Evolutionary conservation across 345 rosid genomes (phyloP).

Genomic region (Limnanthes douglasii): DNA sequence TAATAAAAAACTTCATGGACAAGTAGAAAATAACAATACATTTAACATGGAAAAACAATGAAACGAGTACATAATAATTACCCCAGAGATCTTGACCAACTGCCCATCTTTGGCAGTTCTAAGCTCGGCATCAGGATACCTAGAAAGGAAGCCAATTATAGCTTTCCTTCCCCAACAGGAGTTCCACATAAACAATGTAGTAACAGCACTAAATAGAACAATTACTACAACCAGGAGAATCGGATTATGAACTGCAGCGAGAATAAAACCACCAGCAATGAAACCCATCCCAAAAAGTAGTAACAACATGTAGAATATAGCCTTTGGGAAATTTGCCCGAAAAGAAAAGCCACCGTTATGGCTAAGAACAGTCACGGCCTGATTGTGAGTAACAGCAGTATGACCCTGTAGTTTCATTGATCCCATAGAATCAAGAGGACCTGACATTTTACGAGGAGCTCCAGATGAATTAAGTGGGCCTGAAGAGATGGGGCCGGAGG

Average conservation of each 20-base stretch:
- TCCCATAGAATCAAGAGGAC: slow-evolving; percentile 62
- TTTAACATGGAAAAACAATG: background rate
- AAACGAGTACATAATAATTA: slow-evolving; percentile 8
- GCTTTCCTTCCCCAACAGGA: slow-evolving; percentile 57
- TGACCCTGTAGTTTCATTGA: slow-evolving; percentile 49
- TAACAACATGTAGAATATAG: slow-evolving; percentile 54
- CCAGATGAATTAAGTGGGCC: slow-evolving; percentile 70
- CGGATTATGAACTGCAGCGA: slow-evolving; percentile 82
- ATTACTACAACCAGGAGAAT: slow-evolving; percentile 63
- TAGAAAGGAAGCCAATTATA: slow-evolving; percentile 34
- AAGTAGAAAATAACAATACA: background rate
- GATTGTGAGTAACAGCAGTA: slow-evolving; percentile 41
- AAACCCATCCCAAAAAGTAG: slow-evolving; percentile 72
- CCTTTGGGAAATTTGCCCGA: slow-evolving; percentile 60
- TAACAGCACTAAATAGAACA: slow-evolving; percentile 47
- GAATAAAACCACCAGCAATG: slow-evolving; percentile 78
- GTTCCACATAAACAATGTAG: slow-evolving; percentile 63
- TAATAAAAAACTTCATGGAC: too few species aligned
- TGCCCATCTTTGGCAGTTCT: slow-evolving; percentile 87
- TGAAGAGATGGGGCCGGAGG: slow-evolving; percentile 84
- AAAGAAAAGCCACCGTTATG: slow-evolving; percentile 60
- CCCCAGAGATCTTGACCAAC: slow-evolving; percentile 82
- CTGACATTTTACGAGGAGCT: slow-evolving; percentile 66
- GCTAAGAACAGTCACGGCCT: slow-evolving; percentile 53
- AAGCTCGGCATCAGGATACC: slow-evolving; percentile 61